Base-by-base conservation (phyloP, 2,329 filamentous ascomycete species). In the Lecanosticta acicola region DNA sequence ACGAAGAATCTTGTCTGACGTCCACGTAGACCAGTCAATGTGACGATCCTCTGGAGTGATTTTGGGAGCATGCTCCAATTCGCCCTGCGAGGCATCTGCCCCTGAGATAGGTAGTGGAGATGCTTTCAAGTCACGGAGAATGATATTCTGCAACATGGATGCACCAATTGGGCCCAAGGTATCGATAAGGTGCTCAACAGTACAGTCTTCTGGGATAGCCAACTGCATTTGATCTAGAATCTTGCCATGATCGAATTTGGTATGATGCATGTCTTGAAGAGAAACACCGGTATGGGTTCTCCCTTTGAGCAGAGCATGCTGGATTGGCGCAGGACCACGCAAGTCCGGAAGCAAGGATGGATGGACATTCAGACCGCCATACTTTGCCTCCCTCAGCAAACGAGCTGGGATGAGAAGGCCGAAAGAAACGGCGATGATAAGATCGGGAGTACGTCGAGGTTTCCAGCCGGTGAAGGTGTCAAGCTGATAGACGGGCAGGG, bases 381-480 rank as follows among this genome's bases (percentile, higher is more conserved):
- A 95, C 57, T 78, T 79, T 18, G 85, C 79, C 1, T 70, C 70
- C 17, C 71, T 71, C 17, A 98, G 72, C 13, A 97, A 80, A 3
- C 87, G 77, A 0, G 77, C 75, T 0, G 93, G 93, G 1, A 98
- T 83, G 50, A 96, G 84, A 5, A 95, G 77, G 2, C 93, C 93
- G 68, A 97, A 98, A 0, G 93, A 97, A 3, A 97, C 93, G 39
- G 90, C 90, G 37, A 97, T 74, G 56, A 98, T 78, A 48, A 98
- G 73, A 64, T 96, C 89, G 13, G 70, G 43, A 2, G 71, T 61
- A 35, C 63, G 60, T 0, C 83, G 83, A 26, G 83, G 75, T 75
- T 84, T 72, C 90, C 90, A 97, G 32, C 78, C 78, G 4, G 77
- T 87, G 66, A 97, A 95, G 0, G 85, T 91, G 59, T 91, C 82